These are phyloP conservation scores for Saposhnikovia divaricata DNA, from an alignment of 129 eudicot genomes.

Conservation along the genomic window DNA sequence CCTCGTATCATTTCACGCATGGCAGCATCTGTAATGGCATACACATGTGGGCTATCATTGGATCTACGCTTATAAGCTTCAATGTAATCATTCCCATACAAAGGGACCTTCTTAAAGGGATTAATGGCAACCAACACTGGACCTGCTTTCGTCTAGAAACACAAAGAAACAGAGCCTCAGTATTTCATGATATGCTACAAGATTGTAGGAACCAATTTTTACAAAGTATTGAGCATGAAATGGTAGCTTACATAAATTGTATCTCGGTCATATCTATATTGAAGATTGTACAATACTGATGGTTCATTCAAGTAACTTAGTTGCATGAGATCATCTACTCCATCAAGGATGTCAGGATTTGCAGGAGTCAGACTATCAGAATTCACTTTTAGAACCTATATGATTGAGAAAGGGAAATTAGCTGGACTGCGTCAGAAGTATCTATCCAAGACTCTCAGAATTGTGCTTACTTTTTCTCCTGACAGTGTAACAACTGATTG, in stretches of 20 bases:
- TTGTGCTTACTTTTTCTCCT: constrained; percentile 52
- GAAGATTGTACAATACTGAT: constrained; percentile 73
- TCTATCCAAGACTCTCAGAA: neutral
- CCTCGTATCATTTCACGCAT: constrained; percentile 80
- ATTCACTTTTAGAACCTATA: constrained; percentile 62
- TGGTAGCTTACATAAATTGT: constrained; percentile 60
- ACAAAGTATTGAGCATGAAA: constrained; percentile 11
- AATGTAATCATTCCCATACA: constrained; percentile 62
- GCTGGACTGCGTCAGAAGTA: constrained; percentile 11
- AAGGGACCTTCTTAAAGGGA: constrained; percentile 66
- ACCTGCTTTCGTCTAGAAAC: constrained; percentile 79
- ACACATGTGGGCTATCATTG: constrained; percentile 81
- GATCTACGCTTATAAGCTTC: constrained; percentile 58
- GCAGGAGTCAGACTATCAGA: constrained; percentile 60
- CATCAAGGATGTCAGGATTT: constrained; percentile 90
- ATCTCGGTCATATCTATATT: constrained; percentile 67
- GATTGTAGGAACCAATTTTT: constrained; percentile 1
- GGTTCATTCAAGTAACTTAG: constrained; percentile 85
- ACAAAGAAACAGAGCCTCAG: constrained; percentile 9
- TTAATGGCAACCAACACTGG: constrained; percentile 82
- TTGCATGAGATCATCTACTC: constrained; percentile 91
- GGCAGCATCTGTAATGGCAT: constrained; percentile 84
- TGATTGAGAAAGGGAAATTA: constrained; percentile 12
- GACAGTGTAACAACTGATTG: constrained; percentile 54
- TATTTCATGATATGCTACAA: constrained; percentile 16